Conservation (phyloP, 805 yeast genomes). For the Saccharomyces mikatae region DNA sequence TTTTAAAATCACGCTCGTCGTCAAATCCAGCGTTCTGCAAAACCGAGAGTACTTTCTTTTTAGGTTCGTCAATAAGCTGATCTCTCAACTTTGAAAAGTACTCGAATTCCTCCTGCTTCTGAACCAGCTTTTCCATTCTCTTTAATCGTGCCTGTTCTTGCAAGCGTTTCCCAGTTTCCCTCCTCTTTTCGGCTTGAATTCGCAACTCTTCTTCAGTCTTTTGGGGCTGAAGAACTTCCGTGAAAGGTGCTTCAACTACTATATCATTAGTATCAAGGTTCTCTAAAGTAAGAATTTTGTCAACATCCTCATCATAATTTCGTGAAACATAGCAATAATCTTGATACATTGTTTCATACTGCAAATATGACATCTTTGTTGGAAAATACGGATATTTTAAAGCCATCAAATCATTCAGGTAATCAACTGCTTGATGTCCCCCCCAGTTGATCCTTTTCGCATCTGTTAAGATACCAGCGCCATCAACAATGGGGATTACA, state of each 20-base stretch:
- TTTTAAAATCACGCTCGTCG: conserved; percentile 61
- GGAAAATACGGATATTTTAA: conserved; percentile 93
- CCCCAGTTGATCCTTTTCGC: conserved; percentile 89
- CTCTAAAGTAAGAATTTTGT: conserved; percentile 49
- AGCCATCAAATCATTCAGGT: conserved; percentile 51
- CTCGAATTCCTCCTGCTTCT: conserved; percentile 71
- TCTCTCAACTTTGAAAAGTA: conserved; percentile 57
- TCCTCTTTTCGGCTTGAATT: conserved; percentile 66
- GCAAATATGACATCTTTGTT: conserved; percentile 51
- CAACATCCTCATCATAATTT: conserved; percentile 59
- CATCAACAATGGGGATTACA: conserved; percentile 72
- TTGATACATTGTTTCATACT: conserved; percentile 59
- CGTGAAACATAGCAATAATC: conserved; percentile 72
- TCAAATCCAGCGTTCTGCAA: conserved; percentile 71
- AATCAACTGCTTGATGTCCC: conserved; percentile 65
- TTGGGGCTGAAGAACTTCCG: conserved; percentile 55
- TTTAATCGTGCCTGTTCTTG: conserved; percentile 90
- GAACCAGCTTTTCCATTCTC: conserved; percentile 68
- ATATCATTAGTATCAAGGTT: conserved; percentile 61
- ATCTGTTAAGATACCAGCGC: conserved; percentile 54
- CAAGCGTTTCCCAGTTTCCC: conserved; percentile 77
- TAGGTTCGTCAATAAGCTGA: conserved; percentile 42
- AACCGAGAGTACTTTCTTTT: conserved; percentile 45
- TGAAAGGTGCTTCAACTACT: conserved; percentile 74
- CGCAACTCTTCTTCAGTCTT: conserved; percentile 79